Evolutionary conservation across 345 rosid species (phyloP).

Genomic region (Eutrema japonicum): DNA sequence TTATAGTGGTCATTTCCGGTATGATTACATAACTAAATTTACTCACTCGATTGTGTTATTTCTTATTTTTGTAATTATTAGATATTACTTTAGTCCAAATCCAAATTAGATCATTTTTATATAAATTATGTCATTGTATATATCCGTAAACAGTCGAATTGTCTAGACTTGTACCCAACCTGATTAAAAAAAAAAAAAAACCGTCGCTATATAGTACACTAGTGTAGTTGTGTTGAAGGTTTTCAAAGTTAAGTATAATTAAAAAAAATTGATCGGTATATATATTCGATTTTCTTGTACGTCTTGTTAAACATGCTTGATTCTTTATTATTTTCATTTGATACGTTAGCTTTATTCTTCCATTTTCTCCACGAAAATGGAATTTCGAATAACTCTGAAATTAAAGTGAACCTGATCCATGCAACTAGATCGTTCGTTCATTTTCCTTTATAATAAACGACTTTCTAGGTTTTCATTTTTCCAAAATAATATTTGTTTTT

Average conservation of each 20-base stretch:
- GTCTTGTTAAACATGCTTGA: constrained; percentile 23
- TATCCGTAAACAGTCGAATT: neutral
- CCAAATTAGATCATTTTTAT: neutral
- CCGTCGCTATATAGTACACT: too few relatives aligned
- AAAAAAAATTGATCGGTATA: too few relatives aligned
- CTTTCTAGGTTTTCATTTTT: too few relatives aligned
- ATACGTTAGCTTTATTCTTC: constrained; percentile 14
- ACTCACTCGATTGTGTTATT: neutral
- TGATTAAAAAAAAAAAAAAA: neutral
- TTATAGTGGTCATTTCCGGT: neutral
- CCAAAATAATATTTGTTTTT: too few relatives aligned
- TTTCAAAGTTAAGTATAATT: neutral
- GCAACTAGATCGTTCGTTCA: neutral
- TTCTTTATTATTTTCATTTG: constrained; percentile 29
- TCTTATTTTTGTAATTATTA: neutral
- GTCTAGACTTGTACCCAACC: neutral
- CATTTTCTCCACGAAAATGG: constrained; percentile 17
- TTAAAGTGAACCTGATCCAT: neutral
- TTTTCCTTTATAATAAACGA: too few relatives aligned
- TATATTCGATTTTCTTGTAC: constrained; percentile 17
- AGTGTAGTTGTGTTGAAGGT: neutral
- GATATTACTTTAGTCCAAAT: neutral
- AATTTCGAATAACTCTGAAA: constrained; percentile 7
- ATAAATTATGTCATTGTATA: neutral
- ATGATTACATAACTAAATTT: neutral